phyloP scores from a whole-genome alignment of 2,329 filamentous ascomycete species.

The Ascochyta viciae-villosae region DNA sequence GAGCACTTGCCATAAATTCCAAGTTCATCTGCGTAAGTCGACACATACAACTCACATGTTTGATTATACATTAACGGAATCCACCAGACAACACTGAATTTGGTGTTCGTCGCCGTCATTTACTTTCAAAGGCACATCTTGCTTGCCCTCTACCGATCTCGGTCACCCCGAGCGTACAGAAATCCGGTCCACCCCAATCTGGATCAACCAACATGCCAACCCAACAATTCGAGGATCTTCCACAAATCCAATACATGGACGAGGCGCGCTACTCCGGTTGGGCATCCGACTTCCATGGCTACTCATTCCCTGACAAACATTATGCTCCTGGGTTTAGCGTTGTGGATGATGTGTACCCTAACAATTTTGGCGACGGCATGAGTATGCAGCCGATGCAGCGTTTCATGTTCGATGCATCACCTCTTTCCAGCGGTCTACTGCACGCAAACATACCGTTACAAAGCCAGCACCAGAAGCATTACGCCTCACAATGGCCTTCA shows the following conservation, averaged over 20 bases:
- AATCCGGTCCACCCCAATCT: background rate
- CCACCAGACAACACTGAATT: background rate
- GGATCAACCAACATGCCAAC: slow-evolving; percentile 20
- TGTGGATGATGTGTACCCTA: slow-evolving; percentile 29
- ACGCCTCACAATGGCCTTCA: slow-evolving; percentile 32
- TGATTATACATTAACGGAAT: background rate
- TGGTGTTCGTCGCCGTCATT: background rate
- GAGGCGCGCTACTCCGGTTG: slow-evolving; percentile 25
- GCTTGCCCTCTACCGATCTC: background rate
- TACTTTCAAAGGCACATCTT: background rate
- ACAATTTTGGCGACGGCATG: slow-evolving; percentile 25
- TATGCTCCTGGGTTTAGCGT: slow-evolving; percentile 15
- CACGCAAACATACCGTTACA: slow-evolving; percentile 36
- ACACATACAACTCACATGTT: background rate
- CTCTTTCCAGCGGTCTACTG: slow-evolving; percentile 36
- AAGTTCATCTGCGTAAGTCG: background rate
- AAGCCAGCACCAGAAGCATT: slow-evolving; percentile 23
- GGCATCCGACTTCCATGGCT: slow-evolving; percentile 5
- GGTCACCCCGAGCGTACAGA: slow-evolving; percentile 8
- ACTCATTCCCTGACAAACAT: slow-evolving; percentile 19
- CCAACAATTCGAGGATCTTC: slow-evolving; percentile 41
- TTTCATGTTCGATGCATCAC: slow-evolving; percentile 41
- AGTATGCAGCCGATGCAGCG: slow-evolving; percentile 44
- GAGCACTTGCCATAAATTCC: slow-evolving; percentile 1
- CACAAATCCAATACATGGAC: slow-evolving; percentile 38